These are phyloP conservation scores for Trichoderma sp. DNA, from an alignment of 2,329 filamentous ascomycete genomes.

Conservation along the genomic window DNA sequence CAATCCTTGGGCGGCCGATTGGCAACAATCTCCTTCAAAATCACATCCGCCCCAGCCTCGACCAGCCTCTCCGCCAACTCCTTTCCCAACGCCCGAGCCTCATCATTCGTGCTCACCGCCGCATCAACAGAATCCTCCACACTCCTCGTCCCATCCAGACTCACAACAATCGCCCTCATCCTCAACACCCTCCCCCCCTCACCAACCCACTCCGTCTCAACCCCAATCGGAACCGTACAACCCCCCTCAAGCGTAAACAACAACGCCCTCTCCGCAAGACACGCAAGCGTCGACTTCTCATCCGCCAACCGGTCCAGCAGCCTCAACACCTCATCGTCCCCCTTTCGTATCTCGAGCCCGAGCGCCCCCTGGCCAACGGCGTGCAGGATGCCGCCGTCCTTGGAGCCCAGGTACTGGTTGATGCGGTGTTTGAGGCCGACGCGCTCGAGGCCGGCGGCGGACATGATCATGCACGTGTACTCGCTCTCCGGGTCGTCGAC, in stretches of 20 bases:
- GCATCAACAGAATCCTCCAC: conserved; percentile 21
- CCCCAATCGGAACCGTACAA: conserved; percentile 17
- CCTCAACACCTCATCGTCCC: neutral
- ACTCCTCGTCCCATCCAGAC: conserved; percentile 14
- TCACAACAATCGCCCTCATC: conserved; percentile 25
- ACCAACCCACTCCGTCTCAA: conserved; percentile 24
- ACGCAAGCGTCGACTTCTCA: conserved; percentile 11
- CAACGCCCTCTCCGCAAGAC: conserved; percentile 24
- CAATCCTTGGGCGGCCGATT: conserved; percentile 18
- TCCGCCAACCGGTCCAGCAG: conserved; percentile 6
- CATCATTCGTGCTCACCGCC: neutral
- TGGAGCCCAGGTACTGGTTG: conserved; percentile 24
- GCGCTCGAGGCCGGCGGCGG: conserved; percentile 20
- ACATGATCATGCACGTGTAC: conserved; percentile 26
- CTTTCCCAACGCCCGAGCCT: conserved; percentile 4
- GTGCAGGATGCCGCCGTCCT: conserved; percentile 20
- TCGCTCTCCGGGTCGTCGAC: conserved; percentile 16
- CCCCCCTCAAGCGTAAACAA: conserved; percentile 22
- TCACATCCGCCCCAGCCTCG: conserved; percentile 8
- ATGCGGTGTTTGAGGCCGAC: conserved; percentile 24
- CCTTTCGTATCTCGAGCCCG: conserved; percentile 24
- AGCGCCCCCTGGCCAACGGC: conserved; percentile 25
- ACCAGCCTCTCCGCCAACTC: conserved; percentile 22
- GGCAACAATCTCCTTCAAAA: conserved; percentile 21
- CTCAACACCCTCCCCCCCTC: neutral